phyloP scores from a whole-genome alignment of 257 asterid species.

The Solanum etuberosum region DNA sequence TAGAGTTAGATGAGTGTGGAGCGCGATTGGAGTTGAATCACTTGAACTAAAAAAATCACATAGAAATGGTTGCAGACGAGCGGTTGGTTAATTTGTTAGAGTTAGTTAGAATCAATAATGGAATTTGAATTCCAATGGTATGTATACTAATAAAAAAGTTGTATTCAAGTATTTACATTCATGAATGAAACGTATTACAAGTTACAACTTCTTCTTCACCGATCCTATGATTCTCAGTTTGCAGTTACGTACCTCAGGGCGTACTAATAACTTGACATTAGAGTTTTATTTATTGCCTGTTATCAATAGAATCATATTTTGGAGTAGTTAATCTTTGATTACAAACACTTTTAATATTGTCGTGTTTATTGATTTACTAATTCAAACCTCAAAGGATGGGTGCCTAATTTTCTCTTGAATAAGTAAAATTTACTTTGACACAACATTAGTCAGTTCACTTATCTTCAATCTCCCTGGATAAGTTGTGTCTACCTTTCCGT shows the following conservation, averaged over 20 bases:
- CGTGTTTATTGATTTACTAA: not conserved
- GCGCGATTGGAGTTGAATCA: not conserved
- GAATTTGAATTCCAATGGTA: too few relatives aligned
- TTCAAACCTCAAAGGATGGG: not conserved
- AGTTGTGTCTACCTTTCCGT: not conserved
- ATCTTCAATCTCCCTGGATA: not conserved
- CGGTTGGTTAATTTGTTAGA: too few relatives aligned
- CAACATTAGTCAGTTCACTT: too few relatives aligned
- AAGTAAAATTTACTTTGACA: not conserved
- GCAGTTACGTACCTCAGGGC: not conserved
- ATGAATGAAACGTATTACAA: too few relatives aligned
- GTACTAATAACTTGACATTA: not conserved
- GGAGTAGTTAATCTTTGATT: not conserved
- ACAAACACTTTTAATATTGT: not conserved
- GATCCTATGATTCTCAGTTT: not conserved
- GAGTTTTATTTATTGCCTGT: not conserved
- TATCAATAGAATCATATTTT: not conserved
- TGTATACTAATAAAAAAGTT: too few relatives aligned
- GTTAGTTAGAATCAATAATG: too few relatives aligned
- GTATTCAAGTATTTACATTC: too few relatives aligned
- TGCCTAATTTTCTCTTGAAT: not conserved
- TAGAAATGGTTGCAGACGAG: too few relatives aligned
- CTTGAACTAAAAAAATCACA: too few relatives aligned
- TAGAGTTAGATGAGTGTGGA: too few relatives aligned
- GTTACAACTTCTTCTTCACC: too few relatives aligned